phyloP scores from a whole-genome alignment of 768 basidiomycete genomes.

The Daedaleopsis sinensis region DNA sequence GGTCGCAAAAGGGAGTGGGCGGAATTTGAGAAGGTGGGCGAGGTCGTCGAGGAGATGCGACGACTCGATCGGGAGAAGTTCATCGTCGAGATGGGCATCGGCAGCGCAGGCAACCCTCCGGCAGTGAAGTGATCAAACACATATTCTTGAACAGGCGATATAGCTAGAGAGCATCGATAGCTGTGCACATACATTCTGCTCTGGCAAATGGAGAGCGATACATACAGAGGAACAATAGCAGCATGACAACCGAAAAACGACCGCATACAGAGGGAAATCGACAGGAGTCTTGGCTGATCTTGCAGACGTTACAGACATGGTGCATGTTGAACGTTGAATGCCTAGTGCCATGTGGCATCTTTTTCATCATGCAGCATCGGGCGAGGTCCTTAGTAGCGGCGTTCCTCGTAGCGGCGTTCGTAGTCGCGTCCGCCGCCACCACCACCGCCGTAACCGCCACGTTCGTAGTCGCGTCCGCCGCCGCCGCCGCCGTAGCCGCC shows the following conservation, averaged over 20 bases:
- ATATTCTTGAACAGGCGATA: background rate
- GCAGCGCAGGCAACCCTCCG: constrained; percentile 35
- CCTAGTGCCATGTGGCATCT: background rate
- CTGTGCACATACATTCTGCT: background rate
- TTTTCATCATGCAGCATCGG: background rate
- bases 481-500: constrained; percentile 34
- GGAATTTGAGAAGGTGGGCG: constrained; percentile 71
- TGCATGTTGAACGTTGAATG: background rate
- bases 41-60: constrained; percentile 70
- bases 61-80: constrained; percentile 54
- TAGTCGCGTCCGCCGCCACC: constrained; percentile 35
- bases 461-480: constrained; percentile 44
- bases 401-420: constrained; percentile 47
- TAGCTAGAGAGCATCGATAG: no score
- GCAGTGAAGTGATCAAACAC: background rate
- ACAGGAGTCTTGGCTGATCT: background rate
- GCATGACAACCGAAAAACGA: constrained; percentile 1
- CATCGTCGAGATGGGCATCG: constrained; percentile 69
- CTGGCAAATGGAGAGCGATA: background rate
- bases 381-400: constrained; percentile 38
- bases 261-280: constrained; percentile 1
- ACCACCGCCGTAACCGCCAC: constrained; percentile 40
- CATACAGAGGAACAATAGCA: background rate
- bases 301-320: constrained; percentile 1
- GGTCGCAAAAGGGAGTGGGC: constrained; percentile 42